Percentiles rank a stretch among this genome's conserved stretches.
phyloP scores from a whole-genome alignment of 495 filamentous ascomycete genomes.

The Copromyces sp. region DNA sequence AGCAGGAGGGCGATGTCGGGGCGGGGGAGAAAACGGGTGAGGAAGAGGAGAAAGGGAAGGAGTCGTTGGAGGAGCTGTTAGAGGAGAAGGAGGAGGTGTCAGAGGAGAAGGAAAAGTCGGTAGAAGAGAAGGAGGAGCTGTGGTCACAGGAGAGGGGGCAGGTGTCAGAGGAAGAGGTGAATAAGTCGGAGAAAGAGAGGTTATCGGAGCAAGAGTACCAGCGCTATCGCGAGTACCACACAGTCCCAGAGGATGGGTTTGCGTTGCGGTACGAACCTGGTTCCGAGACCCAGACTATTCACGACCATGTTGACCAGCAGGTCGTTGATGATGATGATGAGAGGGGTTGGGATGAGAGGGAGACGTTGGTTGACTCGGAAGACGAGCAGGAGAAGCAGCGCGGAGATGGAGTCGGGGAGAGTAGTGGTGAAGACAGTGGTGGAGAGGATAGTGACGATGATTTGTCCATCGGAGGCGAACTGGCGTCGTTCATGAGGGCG shows the following conservation, averaged over 20 bases:
- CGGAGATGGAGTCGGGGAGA: background rate
- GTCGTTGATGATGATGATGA: background rate
- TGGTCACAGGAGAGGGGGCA: too few relatives aligned
- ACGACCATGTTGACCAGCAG: background rate
- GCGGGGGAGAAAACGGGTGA: background rate
- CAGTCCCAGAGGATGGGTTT: background rate
- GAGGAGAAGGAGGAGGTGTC: background rate
- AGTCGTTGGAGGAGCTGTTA: background rate
- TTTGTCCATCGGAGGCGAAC: conserved; percentile 21
- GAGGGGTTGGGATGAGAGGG: background rate
- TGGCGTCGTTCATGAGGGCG: conserved; percentile 38
- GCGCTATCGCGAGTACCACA: background rate
- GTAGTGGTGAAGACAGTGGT: background rate
- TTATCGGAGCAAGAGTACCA: background rate
- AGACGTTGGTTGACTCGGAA: background rate
- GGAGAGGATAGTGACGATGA: background rate
- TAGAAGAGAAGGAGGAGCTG: background rate
- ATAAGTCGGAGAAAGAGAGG: background rate
- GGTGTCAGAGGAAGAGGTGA: background rate
- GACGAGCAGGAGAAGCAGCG: background rate
- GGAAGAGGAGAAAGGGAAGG: background rate
- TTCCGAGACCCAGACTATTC: background rate
- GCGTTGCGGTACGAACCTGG: background rate
- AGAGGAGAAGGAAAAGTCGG: background rate
- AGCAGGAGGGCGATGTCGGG: background rate